These are phyloP conservation scores for Aspergillus pseudoviridinutans DNA, from an alignment of 2,329 filamentous ascomycete species.

Conservation along the genomic window DNA sequence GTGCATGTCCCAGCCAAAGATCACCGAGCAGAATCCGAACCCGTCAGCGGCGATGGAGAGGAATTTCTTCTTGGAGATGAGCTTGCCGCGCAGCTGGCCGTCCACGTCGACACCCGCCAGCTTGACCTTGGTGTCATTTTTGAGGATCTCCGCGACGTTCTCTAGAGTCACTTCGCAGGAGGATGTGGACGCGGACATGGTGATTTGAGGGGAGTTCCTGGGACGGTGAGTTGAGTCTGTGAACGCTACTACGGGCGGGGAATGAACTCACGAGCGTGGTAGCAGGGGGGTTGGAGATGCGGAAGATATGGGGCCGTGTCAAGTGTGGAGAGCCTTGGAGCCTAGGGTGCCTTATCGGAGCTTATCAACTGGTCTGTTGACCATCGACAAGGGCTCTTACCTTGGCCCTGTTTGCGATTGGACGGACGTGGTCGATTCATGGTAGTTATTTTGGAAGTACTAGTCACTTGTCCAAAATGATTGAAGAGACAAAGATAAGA, in stretches of 20 bases:
- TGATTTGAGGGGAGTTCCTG: background rate
- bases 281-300: background rate
- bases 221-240: background rate
- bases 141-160: slow-evolving; percentile 62
- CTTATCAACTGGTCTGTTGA: background rate
- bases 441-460: too few relatives aligned
- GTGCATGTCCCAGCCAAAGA: slow-evolving; percentile 98
- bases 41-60: slow-evolving; percentile 73
- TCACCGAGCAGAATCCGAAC: slow-evolving; percentile 90
- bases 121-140: slow-evolving; percentile 74
- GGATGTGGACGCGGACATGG: background rate
- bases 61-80: slow-evolving; percentile 91
- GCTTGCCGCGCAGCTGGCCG: slow-evolving; percentile 80
- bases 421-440: too few relatives aligned
- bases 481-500: background rate
- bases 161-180: slow-evolving; percentile 49
- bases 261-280: background rate
- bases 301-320: background rate
- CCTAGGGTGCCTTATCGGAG: background rate
- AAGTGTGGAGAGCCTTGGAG: background rate
- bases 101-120: slow-evolving; percentile 85
- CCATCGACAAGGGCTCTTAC: too few relatives aligned
- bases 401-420: too few relatives aligned
- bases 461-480: too few relatives aligned
- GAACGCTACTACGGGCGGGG: background rate